Evolutionary conservation across 805 yeast species (phyloP), one percentile per base, ranked within the genome.

Genomic region (Monosporozyma siamensis): DNA sequence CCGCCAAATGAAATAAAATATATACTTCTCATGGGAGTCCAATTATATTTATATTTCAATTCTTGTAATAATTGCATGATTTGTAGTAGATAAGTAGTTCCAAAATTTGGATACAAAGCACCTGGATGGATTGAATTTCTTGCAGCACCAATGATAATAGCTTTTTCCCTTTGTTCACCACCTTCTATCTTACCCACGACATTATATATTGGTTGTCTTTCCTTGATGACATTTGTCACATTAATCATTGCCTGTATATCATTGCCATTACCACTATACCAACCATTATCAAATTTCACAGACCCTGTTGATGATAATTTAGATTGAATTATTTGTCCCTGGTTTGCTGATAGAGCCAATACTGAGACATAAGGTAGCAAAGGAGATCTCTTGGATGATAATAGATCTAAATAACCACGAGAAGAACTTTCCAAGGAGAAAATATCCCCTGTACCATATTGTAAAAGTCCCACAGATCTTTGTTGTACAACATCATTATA

Each of bases 1-100:
- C 83, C 95, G 52, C 88, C 94, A 65, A 82, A 84, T 0, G 95
- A 84, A 0, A 78, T 77, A 63, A 89, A 87, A 53, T 80, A 79
- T n/a, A 89, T 79, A 2, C 88, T 69, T 58, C 97, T 72, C 23
- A 86, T 58, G 0, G 97, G 96, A 35, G 68, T 66, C 96, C 97
- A 89, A 44, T 78, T 74, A 50, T 71, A 72, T 30, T 77, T 67
- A 40, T 74, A 67, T 44, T 74, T 77, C 58, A 87, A 62, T 21
- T 75, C 67, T n/a, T 85, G 75, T 41, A 88, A 75, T 0, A 82
- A 58, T 42, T 80, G 73, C 4, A 82, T 75, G 45, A 88, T 61
- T 50, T 85, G 88, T 22, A 88, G 59, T 43, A 89, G 55, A 1
- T 80, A 67, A 0, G 80, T 76, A 1, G 89, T 79, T 0, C 95